phyloP scores from a whole-genome alignment of 768 basidiomycete species.

The Butyriboletus loyo region DNA sequence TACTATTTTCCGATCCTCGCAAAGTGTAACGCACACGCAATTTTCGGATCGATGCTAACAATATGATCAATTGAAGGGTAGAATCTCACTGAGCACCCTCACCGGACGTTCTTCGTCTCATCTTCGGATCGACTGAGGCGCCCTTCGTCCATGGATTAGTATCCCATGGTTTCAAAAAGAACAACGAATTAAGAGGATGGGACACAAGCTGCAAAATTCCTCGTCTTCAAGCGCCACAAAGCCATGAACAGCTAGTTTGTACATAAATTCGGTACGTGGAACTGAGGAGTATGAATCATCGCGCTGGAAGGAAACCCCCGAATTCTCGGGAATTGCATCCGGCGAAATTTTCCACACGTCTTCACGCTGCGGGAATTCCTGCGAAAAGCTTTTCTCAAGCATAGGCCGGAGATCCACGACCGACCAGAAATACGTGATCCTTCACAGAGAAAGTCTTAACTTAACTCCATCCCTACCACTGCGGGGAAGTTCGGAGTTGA shows the following conservation, averaged over 20 bases:
- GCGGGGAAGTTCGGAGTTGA: neutral
- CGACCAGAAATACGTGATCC: neutral
- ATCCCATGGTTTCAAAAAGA: neutral
- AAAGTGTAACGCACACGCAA: neutral
- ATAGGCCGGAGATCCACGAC: neutral
- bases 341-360: neutral
- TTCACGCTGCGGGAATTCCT: neutral
- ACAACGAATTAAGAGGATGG: neutral
- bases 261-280: neutral
- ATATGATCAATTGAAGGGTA: neutral
- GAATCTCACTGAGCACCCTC: neutral
- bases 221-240: neutral
- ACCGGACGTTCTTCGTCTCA: neutral
- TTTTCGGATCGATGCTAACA: neutral
- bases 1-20: no score
- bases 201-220: neutral
- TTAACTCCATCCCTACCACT: neutral
- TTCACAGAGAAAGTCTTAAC: neutral
- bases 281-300: neutral
- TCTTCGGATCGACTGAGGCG: neutral
- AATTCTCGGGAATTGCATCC: neutral
- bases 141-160: neutral
- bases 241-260: neutral
- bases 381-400: neutral
- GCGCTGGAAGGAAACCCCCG: no score